Conservation (phyloP, 352 stramenopile species). For the Globisporangium irregulare region DNA sequence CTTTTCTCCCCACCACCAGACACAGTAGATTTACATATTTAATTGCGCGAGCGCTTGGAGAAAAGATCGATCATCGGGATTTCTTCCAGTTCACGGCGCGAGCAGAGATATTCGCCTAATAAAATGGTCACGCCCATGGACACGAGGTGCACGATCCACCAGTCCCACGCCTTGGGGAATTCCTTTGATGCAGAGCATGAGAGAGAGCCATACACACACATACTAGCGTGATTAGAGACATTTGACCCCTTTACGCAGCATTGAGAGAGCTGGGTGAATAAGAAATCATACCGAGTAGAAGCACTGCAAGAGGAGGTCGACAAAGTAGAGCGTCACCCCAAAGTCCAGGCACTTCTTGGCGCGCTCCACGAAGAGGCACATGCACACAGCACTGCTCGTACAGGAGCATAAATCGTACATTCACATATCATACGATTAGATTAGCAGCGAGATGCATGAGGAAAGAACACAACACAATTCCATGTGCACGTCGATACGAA, state of each 20-base stretch:
- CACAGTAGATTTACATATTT: constrained; percentile 14
- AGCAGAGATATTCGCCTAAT: constrained; percentile 88
- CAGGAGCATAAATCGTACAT: background rate
- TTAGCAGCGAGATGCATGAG: background rate
- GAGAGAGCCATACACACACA: background rate
- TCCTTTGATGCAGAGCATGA: constrained; percentile 32
- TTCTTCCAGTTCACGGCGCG: constrained; percentile 81
- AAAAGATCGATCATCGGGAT: constrained; percentile 89
- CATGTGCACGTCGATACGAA: constrained; percentile 2
- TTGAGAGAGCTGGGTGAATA: background rate
- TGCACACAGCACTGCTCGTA: constrained; percentile 53
- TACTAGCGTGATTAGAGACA: background rate
- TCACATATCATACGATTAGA: background rate
- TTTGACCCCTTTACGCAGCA: background rate
- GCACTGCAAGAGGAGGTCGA: constrained; percentile 76
- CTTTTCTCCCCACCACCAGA: background rate
- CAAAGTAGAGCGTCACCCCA: constrained; percentile 86
- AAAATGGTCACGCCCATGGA: constrained; percentile 71
- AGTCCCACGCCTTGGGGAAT: constrained; percentile 84
- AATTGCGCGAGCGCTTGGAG: constrained; percentile 58
- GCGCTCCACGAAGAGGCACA: constrained; percentile 83
- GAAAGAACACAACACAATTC: background rate
- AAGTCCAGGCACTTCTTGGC: constrained; percentile 92
- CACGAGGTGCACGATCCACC: constrained; percentile 81
- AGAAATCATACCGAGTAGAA: constrained; percentile 70